These are phyloP conservation scores for Gnomoniopsis smithogilvyi DNA, from an alignment of 2,329 filamentous ascomycete species.

Conservation along the genomic window DNA sequence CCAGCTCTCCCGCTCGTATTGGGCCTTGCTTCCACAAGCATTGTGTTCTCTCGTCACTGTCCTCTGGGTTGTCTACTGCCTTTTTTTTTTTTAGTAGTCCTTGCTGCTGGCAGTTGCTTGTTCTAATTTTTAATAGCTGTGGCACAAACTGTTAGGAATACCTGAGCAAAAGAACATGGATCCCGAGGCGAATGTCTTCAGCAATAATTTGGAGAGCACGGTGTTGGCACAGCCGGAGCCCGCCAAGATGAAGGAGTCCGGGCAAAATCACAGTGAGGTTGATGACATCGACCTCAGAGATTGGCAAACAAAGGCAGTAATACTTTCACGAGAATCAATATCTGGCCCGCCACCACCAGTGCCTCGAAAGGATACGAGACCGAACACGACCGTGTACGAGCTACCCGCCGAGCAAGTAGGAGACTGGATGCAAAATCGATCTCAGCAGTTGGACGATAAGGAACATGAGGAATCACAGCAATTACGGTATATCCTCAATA, in stretches of 20 bases:
- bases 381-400: neutral
- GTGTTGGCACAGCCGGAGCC: neutral
- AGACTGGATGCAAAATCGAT: neutral
- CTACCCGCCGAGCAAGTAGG: neutral
- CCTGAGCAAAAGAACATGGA: neutral
- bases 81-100: too few relatives aligned
- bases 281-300: neutral
- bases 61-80: too few relatives aligned
- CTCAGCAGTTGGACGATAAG: neutral
- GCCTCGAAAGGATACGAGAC: conserved; percentile 8
- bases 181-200: neutral
- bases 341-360: conserved; percentile 13
- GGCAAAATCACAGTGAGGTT: neutral
- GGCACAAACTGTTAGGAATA: neutral
- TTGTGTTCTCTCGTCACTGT: too few relatives aligned
- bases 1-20: too few relatives aligned
- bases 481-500: neutral
- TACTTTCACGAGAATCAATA: conserved; percentile 8
- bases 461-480: neutral
- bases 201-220: neutral
- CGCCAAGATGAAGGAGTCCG: neutral
- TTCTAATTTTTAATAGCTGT: neutral
- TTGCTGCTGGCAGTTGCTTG: too few relatives aligned
- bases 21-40: too few relatives aligned
- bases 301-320: conserved; percentile 6